Evolutionary conservation across 805 yeast genomes (phyloP).

Genomic region (Hanseniaspora nectarophila): DNA sequence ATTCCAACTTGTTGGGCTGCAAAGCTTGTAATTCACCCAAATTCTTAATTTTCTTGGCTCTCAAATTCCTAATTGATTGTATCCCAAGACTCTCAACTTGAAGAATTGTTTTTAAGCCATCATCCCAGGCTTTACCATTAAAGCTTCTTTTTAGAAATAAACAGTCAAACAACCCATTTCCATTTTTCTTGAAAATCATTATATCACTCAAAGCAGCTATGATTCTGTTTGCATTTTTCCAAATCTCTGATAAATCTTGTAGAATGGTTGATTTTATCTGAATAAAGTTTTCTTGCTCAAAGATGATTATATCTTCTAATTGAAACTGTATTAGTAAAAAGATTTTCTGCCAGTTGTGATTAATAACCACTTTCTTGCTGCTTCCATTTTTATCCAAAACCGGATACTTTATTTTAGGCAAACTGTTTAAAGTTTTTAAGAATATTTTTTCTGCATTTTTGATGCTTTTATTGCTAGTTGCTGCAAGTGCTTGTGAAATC

Average conservation of each 20-base stretch:
- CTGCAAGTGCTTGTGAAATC: constrained; percentile 33
- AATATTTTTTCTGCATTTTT: constrained; percentile 37
- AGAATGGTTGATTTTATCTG: constrained; percentile 32
- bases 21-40: constrained; percentile 27
- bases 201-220: constrained; percentile 36
- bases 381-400: constrained; percentile 23
- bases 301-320: constrained; percentile 39
- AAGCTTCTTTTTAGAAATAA: constrained; percentile 33
- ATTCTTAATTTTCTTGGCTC: constrained; percentile 27
- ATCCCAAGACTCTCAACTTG: constrained; percentile 40
- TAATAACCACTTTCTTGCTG: constrained; percentile 22
- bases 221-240: constrained; percentile 35
- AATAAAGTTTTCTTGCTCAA: constrained; percentile 32
- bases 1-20: constrained; percentile 31
- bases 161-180: constrained; percentile 31
- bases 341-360: constrained; percentile 30
- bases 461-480: constrained; percentile 29
- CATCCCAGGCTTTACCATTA: constrained; percentile 42
- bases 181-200: constrained; percentile 33
- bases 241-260: constrained; percentile 35
- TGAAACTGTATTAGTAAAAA: constrained; percentile 38
- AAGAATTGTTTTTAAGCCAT: constrained; percentile 33
- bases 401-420: constrained; percentile 32
- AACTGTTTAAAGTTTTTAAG: constrained; percentile 34
- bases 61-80: constrained; percentile 31